Base-by-base conservation (phyloP, 2,329 filamentous ascomycete species). In the Ustulina deusta region DNA sequence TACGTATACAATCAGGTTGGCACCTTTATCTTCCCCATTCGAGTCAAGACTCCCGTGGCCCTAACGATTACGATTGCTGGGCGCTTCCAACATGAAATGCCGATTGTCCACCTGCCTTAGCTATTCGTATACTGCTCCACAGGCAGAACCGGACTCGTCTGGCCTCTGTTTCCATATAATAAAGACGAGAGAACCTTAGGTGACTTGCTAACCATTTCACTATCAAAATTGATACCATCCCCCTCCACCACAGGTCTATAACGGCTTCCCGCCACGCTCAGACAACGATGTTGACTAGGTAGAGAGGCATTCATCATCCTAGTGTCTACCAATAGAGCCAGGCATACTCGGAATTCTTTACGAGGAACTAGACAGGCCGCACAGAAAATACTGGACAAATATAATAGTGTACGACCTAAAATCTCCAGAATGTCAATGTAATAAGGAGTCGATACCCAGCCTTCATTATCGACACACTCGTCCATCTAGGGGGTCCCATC, bases 401-500 rank as follows among this genome's bases (percentile, higher is more conserved):
- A 34, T n/a, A 32, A 17, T 54, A 22, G 20, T 34, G 13, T 38
- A 27, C 29, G 27, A 46, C 27, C 6, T 34, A 36, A 10, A 38
- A 46, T 56, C 38, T 49, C 54, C 34, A 22, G 32, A 25, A 51
- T 51, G 13, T 46, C 25, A 11, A 32, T 42, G 13, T 44, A 22
- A 46, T 29, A 7, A 20, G 32, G 34, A n/a, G 20, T 32, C 9
- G 17, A 57, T 9, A 52, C 22, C n/a, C 22, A 6, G 27, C 46
- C 25, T 52, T 17, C 4, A 5, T 20, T 29, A 49, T 36, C 22
- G 11, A 17, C n/a, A 42, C 10, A 22, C 6, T 27, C 32, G 2
- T 32, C 4, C 3, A 15, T 13, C 17, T 6, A 22, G 34, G 2
- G 38, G 3, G 22, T 22, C 9, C 9, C 73, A 29, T 82, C 84